A percentile compares a stretch with the other conserved stretches of the same genome.
Conservation (phyloP, 345 rosid genomes). For the Acer yangbiense region DNA sequence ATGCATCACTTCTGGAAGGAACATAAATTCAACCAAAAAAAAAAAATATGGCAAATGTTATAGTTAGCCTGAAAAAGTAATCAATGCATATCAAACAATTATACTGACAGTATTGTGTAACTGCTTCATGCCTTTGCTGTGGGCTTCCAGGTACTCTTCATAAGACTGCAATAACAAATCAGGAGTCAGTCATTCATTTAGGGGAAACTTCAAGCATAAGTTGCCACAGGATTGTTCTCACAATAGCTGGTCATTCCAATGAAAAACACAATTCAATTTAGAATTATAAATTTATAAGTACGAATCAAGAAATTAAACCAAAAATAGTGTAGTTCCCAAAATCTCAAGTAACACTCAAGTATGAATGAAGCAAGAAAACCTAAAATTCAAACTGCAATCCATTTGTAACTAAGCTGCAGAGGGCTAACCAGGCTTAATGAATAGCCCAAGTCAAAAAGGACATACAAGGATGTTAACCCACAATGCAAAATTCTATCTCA, state of each 20-base stretch:
- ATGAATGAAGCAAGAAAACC: neutral
- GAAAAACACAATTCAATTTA: neutral
- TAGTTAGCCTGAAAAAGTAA: conserved; percentile 2
- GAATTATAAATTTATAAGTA: neutral
- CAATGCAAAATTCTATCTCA: neutral
- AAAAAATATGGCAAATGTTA: neutral
- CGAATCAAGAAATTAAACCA: neutral
- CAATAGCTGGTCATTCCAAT: neutral
- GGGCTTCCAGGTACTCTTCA: conserved; percentile 89
- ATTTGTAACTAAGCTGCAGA: neutral
- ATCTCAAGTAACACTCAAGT: neutral
- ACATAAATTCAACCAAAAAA: neutral
- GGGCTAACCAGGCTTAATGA: neutral
- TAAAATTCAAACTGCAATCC: neutral
- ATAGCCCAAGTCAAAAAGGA: neutral
- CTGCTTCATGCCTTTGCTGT: conserved; percentile 69
- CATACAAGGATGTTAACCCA: neutral
- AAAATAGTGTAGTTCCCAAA: neutral
- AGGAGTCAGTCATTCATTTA: conserved; percentile 19
- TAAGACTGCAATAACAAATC: conserved; percentile 67
- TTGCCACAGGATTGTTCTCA: neutral
- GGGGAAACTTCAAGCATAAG: conserved; percentile 2
- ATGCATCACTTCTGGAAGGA: neutral
- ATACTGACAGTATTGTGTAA: conserved; percentile 67
- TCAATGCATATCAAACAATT: conserved; percentile 14